Evolutionary conservation across 23 red algal species (phyloP).

Genomic region (Gracilaria vermiculophylla): DNA sequence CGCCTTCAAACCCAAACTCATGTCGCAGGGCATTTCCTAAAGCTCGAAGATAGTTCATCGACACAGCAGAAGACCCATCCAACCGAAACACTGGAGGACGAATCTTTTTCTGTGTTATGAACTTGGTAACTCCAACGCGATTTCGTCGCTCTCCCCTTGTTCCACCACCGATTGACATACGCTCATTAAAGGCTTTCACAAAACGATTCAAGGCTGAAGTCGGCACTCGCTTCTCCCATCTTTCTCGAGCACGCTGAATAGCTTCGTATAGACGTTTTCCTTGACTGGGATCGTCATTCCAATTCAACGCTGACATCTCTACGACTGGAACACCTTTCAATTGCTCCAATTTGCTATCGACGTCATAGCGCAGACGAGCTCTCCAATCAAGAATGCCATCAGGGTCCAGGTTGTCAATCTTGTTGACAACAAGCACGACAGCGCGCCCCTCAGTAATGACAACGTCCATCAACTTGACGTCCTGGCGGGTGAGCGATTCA

Average conservation of each 20-base stretch:
- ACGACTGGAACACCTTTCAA: constrained; percentile 60
- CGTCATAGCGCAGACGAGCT: not conserved
- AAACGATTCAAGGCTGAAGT: constrained; percentile 68
- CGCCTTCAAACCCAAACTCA: constrained; percentile 84
- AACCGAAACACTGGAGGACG: constrained; percentile 79
- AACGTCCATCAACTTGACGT: constrained; percentile 52
- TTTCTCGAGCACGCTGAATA: constrained; percentile 30
- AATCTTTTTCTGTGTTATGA: constrained; percentile 73
- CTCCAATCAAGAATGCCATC: not conserved
- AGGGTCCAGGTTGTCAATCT: constrained; percentile 46
- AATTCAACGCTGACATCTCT: constrained; percentile 67
- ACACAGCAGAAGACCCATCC: constrained; percentile 72
- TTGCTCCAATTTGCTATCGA: constrained; percentile 30
- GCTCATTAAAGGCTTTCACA: constrained; percentile 61
- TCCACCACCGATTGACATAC: constrained; percentile 40
- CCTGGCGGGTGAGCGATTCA: constrained; percentile 41
- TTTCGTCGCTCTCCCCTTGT: constrained; percentile 32
- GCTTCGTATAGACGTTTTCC: constrained; percentile 38
- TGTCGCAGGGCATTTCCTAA: constrained; percentile 69
- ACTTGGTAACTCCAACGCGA: constrained; percentile 59
- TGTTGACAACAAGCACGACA: constrained; percentile 73
- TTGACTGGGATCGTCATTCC: constrained; percentile 7
- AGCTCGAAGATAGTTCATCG: constrained; percentile 64
- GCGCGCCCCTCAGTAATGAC: constrained; percentile 52
- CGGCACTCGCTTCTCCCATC: constrained; percentile 58